Evolutionary conservation across 495 filamentous ascomycete genomes (phyloP), one percentile per base, ranked within the genome.

Genomic region (Melanomma pulvis-pyrius): DNA sequence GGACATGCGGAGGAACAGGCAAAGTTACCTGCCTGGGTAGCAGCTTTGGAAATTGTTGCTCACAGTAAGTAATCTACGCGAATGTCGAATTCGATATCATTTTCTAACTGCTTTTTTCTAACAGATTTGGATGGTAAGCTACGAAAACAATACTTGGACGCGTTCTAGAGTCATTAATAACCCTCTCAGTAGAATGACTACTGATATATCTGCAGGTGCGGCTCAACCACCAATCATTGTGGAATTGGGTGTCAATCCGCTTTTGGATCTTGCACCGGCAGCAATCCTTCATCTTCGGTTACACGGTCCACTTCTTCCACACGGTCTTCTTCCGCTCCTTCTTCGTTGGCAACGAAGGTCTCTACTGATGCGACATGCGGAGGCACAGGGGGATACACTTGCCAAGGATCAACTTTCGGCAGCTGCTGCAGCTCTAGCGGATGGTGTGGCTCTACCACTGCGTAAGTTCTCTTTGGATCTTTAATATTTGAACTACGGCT

Each of bases 361-460:
- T 29, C 24, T 30, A 50, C 58, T 11, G 58, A 61, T 34, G 58
- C 24, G 25, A 49, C 41, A 19, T 61, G 44, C 30, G 58, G 29
- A 29, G 58, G 58, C 9, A 32, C 58, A 17, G 17, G 13, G 17
- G 46, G 46, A 22, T 61, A 49, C 58, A 61, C 58, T 17, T 61
- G 58, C 30, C 15, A 24, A 24, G 58, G 58, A 15, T 49, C 39
- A 41, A 32, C 44, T 6, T 61, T 50, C 29, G 58, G 58, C 21
- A 61, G 32, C 29, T 61, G 58, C 30, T 61, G 58, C 58, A 61
- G 58, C 32, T 25, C 48, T 29, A 51, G 28, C 17, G 58, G 58
- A 17, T 61, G 58, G 58, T 61, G 41, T 46, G 46, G 55, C 11
- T 30, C 13, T 36, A 55, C 19, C 47, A 47, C 56, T 46, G 63